These are phyloP conservation scores for Eucalyptus shirleyi DNA, from an alignment of 345 rosid species.

Conservation along the genomic window DNA sequence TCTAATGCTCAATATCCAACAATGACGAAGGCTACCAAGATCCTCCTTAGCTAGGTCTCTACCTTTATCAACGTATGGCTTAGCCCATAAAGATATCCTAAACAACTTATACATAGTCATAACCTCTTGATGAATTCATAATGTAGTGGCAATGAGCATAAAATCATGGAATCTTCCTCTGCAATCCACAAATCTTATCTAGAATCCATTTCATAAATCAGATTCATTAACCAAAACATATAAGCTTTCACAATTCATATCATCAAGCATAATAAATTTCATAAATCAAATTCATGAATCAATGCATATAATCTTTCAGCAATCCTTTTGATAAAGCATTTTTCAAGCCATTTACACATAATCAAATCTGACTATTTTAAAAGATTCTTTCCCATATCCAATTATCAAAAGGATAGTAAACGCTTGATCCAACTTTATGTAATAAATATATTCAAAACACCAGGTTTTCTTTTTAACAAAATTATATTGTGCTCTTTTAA, in stretches of 20 bases:
- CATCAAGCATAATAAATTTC: not conserved
- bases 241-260: not conserved
- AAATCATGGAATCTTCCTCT: not conserved
- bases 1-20: not conserved
- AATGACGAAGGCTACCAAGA: not conserved
- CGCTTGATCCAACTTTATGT: not conserved
- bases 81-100: not conserved
- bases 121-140: not conserved
- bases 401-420: not conserved
- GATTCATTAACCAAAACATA: not conserved
- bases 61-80: not conserved
- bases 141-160: not conserved
- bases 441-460: not conserved
- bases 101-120: not conserved
- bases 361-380: not conserved
- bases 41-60: not conserved
- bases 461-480: not conserved
- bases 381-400: not conserved
- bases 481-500: not conserved
- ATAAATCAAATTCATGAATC: not conserved
- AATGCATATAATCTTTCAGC: too few relatives aligned
- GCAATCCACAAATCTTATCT: not conserved
- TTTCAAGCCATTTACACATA: not conserved
- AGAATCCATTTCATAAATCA: not conserved
- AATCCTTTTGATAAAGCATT: not conserved